phyloP scores from a whole-genome alignment of 352 stramenopile species.

The Globisporangium perplexum region DNA sequence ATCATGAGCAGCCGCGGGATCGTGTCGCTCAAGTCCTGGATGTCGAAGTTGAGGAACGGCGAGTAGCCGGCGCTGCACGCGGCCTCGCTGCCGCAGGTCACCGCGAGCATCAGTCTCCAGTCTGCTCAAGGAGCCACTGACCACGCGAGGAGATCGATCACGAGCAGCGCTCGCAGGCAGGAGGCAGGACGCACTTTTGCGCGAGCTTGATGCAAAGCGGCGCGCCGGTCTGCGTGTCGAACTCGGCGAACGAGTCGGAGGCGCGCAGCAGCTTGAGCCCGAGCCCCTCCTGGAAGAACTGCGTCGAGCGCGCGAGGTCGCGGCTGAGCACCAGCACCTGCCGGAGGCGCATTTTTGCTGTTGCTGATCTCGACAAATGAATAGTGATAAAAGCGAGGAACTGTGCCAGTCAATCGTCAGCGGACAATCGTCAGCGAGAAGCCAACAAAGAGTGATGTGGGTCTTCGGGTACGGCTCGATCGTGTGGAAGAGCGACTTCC shows the following conservation, averaged over 20 bases:
- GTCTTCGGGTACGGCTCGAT: constrained; percentile 18
- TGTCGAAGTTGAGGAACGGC: constrained; percentile 90
- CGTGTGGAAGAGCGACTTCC: constrained; percentile 29
- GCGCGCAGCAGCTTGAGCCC: constrained; percentile 64
- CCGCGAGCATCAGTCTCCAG: background rate
- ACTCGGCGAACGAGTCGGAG: constrained; percentile 82
- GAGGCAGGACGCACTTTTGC: constrained; percentile 40
- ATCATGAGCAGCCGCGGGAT: constrained; percentile 83
- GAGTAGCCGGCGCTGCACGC: constrained; percentile 85
- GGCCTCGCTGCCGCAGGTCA: constrained; percentile 40
- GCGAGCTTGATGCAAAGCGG: constrained; percentile 79
- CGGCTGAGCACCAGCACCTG: constrained; percentile 83
- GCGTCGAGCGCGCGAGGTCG: constrained; percentile 68
- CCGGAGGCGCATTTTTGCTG: constrained; percentile 38
- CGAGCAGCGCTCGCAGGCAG: too few relatives aligned
- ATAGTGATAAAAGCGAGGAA: background rate
- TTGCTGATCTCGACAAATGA: background rate
- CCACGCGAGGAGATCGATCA: too few relatives aligned
- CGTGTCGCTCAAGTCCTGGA: constrained; percentile 82
- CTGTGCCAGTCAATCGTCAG: too few relatives aligned
- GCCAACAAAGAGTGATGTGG: background rate
- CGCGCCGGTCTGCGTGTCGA: constrained; percentile 54
- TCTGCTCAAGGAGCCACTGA: background rate
- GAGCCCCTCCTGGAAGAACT: constrained; percentile 84
- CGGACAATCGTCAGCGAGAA: too few relatives aligned